Evolutionary conservation across 2,329 filamentous ascomycete genomes (phyloP).

Genomic region (Fonsecaea nubica): DNA sequence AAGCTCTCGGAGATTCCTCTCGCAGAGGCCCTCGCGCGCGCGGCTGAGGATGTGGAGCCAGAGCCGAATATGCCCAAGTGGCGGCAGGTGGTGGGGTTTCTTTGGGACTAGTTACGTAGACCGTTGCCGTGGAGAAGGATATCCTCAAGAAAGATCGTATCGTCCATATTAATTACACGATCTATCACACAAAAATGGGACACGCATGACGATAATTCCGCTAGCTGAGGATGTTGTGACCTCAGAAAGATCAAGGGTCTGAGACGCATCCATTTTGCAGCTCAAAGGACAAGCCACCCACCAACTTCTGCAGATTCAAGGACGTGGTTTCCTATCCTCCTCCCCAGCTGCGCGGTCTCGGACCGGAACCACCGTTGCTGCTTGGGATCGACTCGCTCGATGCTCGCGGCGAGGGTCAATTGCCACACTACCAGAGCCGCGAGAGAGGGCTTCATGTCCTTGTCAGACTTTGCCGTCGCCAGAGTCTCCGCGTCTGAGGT

Average conservation of each 20-base stretch:
- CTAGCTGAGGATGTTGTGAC: too few species aligned
- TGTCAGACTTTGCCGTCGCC: slow-evolving; percentile 43
- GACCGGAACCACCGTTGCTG: slow-evolving; percentile 39
- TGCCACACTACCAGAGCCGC: slow-evolving; percentile 34
- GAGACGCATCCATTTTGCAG: too few species aligned
- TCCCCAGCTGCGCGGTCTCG: slow-evolving; percentile 37
- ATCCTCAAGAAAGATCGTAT: neutral
- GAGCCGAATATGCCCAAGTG: slow-evolving; percentile 28
- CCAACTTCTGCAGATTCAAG: slow-evolving; percentile 19
- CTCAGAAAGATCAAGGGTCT: too few species aligned
- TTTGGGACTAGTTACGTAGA: slow-evolving; percentile 33
- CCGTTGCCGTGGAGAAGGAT: neutral
- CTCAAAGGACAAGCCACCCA: too few species aligned
- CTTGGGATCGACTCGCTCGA: slow-evolving; percentile 28
- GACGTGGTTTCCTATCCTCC: slow-evolving; percentile 35
- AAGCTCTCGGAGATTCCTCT: slow-evolving; percentile 61
- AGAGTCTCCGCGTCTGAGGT: slow-evolving; percentile 45
- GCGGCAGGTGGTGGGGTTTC: slow-evolving; percentile 31
- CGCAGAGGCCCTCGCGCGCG: slow-evolving; percentile 58
- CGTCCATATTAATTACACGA: neutral
- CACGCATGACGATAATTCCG: too few species aligned
- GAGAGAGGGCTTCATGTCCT: slow-evolving; percentile 35
- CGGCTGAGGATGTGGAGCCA: slow-evolving; percentile 46
- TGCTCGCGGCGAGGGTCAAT: slow-evolving; percentile 38
- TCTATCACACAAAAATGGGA: neutral